These are phyloP conservation scores for Dendrocalamus latiflorus DNA, from an alignment of 202 grass and related monocot species.

Conservation along the genomic window DNA sequence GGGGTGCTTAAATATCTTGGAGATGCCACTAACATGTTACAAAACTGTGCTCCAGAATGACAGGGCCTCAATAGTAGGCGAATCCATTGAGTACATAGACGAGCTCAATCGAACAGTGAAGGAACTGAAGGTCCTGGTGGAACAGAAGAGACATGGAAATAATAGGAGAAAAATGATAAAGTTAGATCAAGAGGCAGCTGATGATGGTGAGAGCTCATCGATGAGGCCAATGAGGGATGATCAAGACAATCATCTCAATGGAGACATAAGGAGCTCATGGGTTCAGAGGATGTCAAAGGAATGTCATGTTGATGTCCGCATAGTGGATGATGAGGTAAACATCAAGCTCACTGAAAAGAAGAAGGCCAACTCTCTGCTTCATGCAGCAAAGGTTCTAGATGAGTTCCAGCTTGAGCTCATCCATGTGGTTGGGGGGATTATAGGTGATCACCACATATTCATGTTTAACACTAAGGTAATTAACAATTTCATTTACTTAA, in stretches of 20 bases:
- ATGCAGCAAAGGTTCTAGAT: slow-evolving; percentile 59
- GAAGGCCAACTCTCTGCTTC: slow-evolving; percentile 67
- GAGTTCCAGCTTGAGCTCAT: slow-evolving; percentile 69
- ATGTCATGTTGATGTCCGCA: slow-evolving; percentile 66
- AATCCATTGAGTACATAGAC: slow-evolving; percentile 82
- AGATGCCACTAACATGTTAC: slow-evolving; percentile 19
- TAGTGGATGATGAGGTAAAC: slow-evolving; percentile 82
- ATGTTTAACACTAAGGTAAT: slow-evolving; percentile 92
- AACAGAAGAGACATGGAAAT: slow-evolving; percentile 57
- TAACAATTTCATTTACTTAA: background rate
- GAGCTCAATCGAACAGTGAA: slow-evolving; percentile 77
- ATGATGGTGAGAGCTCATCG: slow-evolving; percentile 64
- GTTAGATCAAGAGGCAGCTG: slow-evolving; percentile 46
- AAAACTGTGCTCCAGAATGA: slow-evolving; percentile 45
- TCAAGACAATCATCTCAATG: slow-evolving; percentile 46
- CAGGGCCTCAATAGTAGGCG: slow-evolving; percentile 72
- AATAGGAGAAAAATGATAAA: slow-evolving; percentile 49
- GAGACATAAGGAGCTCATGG: slow-evolving; percentile 69
- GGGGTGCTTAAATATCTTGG: background rate
- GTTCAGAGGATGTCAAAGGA: slow-evolving; percentile 82
- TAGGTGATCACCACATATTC: slow-evolving; percentile 86
- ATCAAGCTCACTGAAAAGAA: slow-evolving; percentile 85
- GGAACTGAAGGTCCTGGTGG: slow-evolving; percentile 67
- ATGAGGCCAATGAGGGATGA: slow-evolving; percentile 44
- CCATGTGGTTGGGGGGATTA: slow-evolving; percentile 62